These are phyloP conservation scores for Zymoseptoria crescenta DNA, from an alignment of 2,329 filamentous ascomycete species.

Conservation along the genomic window DNA sequence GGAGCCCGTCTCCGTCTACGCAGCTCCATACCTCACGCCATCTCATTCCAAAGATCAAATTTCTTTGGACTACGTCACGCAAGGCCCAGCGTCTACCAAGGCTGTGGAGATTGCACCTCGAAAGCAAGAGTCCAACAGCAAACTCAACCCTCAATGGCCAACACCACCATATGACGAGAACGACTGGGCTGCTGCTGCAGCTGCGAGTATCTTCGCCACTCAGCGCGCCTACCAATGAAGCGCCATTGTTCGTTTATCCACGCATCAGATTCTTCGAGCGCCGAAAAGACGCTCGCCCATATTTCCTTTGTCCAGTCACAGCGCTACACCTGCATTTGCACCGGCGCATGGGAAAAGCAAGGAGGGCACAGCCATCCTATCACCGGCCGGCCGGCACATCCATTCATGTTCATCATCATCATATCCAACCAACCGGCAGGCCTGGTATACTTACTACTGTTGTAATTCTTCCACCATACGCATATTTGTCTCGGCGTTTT, in stretches of 20 bases:
- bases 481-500: not conserved
- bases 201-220: slow-evolving; percentile 72
- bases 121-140: slow-evolving; percentile 42
- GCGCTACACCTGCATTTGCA: not conserved
- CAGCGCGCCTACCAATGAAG: slow-evolving; percentile 41
- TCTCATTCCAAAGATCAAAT: slow-evolving; percentile 78
- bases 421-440: not conserved
- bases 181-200: slow-evolving; percentile 79
- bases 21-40: slow-evolving; percentile 54
- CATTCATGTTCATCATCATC: not conserved
- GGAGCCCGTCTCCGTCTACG: slow-evolving; percentile 46
- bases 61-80: slow-evolving; percentile 62
- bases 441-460: not conserved
- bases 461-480: not conserved
- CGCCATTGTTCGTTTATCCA: not conserved
- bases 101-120: slow-evolving; percentile 62
- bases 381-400: not conserved
- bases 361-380: not conserved
- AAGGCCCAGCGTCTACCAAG: slow-evolving; percentile 57
- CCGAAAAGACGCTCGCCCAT: not conserved
- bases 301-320: slow-evolving; percentile 13
- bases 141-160: slow-evolving; percentile 67
- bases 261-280: not conserved
- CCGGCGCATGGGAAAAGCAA: not conserved
- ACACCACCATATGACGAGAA: slow-evolving; percentile 92